A percentile compares a stretch with the other conserved stretches of the same genome.
Evolutionary conservation across 139 green algal genomes (phyloP).

Genomic region (Gonium pectorale): DNA sequence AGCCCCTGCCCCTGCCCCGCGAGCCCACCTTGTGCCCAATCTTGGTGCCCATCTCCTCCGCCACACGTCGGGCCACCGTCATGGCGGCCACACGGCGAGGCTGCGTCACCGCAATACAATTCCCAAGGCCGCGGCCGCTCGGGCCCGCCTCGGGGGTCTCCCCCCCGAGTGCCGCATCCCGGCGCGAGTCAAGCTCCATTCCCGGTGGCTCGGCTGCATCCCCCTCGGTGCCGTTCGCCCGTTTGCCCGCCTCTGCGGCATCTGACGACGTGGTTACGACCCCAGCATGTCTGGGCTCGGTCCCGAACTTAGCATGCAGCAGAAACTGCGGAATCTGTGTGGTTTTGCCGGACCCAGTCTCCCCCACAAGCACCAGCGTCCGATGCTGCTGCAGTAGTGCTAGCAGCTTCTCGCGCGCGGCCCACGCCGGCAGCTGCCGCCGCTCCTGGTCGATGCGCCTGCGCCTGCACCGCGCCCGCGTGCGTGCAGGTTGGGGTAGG

Average conservation of each 20-base stretch:
- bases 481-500: too few relatives aligned
- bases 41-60: constrained; percentile 81
- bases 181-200: too few relatives aligned
- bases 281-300: not conserved
- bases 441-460: constrained; percentile 57
- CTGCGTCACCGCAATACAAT: constrained; percentile 87
- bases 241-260: not conserved
- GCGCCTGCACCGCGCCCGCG: constrained; percentile 4
- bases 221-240: too few relatives aligned
- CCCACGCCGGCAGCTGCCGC: constrained; percentile 76
- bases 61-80: constrained; percentile 87
- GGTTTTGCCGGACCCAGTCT: constrained; percentile 94
- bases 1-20: too few relatives aligned
- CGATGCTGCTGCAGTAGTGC: constrained; percentile 60
- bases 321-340: constrained; percentile 85
- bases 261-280: too few relatives aligned
- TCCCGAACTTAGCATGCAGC: constrained; percentile 63
- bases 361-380: constrained; percentile 82
- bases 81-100: constrained; percentile 90
- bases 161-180: too few relatives aligned
- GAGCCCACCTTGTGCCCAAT: constrained; percentile 83
- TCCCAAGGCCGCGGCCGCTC: not conserved
- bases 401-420: constrained; percentile 68
- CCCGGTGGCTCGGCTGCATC: too few relatives aligned
- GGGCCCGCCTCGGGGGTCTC: too few relatives aligned